Conservation (phyloP, 768 basidiomycete genomes). For the Sarcodon aspratus region DNA sequence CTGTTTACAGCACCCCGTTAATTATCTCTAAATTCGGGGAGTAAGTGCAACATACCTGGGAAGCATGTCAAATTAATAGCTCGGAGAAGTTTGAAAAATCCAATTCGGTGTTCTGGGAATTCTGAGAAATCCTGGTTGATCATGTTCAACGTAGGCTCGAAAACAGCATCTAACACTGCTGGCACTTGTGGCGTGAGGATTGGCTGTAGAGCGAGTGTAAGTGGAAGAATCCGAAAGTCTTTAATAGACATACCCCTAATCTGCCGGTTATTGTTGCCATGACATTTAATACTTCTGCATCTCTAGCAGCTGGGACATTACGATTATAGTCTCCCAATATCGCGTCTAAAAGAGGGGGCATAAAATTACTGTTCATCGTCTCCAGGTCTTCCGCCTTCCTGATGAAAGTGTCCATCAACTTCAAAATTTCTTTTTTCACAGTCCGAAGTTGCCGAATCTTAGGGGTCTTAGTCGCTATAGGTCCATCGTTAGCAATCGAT, state of each 20-base stretch:
- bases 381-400: slow-evolving; percentile 96
- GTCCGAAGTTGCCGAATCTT: slow-evolving; percentile 91
- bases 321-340: slow-evolving; percentile 96
- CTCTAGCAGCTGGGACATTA: slow-evolving; percentile 87
- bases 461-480: slow-evolving; percentile 91
- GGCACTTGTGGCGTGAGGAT: slow-evolving; percentile 90
- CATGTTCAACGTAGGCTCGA: slow-evolving; percentile 95
- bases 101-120: slow-evolving; percentile 93
- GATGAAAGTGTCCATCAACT: slow-evolving; percentile 96
- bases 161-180: slow-evolving; percentile 91
- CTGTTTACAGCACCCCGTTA: slow-evolving; percentile 22
- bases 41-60: slow-evolving; percentile 53
- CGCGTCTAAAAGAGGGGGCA: slow-evolving; percentile 91
- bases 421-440: slow-evolving; percentile 97
- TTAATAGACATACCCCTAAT: slow-evolving; percentile 59
- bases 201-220: slow-evolving; percentile 31
- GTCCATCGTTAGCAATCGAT: slow-evolving; percentile 79
- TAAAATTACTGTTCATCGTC: slow-evolving; percentile 81
- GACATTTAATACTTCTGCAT: slow-evolving; percentile 94
- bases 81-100: slow-evolving; percentile 92
- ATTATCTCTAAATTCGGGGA: background rate
- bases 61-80: slow-evolving; percentile 92
- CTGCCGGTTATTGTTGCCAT: slow-evolving; percentile 90
- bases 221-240: background rate
- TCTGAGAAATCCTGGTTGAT: slow-evolving; percentile 99